These are phyloP conservation scores for Lecanicillium sp. DNA, from an alignment of 2,329 filamentous ascomycete genomes.

Conservation along the genomic window DNA sequence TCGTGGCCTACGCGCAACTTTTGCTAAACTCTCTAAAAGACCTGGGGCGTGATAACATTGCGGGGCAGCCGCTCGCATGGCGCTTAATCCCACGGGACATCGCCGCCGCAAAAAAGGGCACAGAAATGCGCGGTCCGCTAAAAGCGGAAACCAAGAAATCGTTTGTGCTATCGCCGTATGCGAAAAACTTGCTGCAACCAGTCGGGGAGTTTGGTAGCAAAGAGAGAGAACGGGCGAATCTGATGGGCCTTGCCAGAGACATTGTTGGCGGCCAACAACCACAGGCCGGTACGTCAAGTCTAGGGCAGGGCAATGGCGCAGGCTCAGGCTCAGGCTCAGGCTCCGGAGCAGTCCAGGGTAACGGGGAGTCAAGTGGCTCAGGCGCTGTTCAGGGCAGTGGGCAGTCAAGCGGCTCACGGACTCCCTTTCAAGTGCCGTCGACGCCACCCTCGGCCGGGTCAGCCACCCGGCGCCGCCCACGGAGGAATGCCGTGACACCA, in stretches of 20 bases:
- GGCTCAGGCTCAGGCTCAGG: too few species aligned
- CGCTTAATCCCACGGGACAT: neutral
- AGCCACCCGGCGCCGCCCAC: too few species aligned
- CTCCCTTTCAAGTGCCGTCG: neutral
- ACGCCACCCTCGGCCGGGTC: too few species aligned
- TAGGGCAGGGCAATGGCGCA: slow-evolving; percentile 1
- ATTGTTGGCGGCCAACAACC: slow-evolving; percentile 1
- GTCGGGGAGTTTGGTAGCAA: slow-evolving; percentile 1
- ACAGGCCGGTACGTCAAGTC: neutral
- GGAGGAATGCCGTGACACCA: too few species aligned
- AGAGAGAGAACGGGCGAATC: slow-evolving; percentile 3
- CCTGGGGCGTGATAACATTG: neutral
- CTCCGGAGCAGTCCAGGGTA: too few species aligned
- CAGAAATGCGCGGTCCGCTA: neutral
- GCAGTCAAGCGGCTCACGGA: neutral
- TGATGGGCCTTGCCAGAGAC: slow-evolving; percentile 6
- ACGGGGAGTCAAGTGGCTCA: too few species aligned
- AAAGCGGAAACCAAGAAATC: slow-evolving; percentile 5
- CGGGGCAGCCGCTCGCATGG: slow-evolving; percentile 1
- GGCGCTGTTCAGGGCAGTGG: too few species aligned
- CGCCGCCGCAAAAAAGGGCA: neutral
- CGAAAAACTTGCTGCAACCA: slow-evolving; percentile 2
- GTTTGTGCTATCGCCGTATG: slow-evolving; percentile 2
- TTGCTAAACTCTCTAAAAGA: slow-evolving; percentile 6
- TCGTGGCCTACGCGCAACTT: slow-evolving; percentile 7